Percentiles rank a stretch among this genome's conserved stretches.
These are phyloP conservation scores for Ensete ventricosum DNA, from an alignment of 176 grass and related monocot genomes.

Conservation along the genomic window DNA sequence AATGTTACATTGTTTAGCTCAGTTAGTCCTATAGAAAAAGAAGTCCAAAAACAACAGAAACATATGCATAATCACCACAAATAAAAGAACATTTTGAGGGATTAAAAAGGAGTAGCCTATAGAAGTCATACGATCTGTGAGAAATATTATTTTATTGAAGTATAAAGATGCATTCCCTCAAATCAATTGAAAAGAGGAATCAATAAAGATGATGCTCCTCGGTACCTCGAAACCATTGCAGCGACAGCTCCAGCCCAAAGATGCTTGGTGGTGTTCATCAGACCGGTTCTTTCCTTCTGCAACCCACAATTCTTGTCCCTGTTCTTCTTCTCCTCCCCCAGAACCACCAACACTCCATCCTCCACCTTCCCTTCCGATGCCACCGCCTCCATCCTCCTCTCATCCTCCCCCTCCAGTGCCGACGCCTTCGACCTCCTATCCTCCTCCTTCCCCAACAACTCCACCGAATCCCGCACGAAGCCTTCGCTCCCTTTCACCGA, in stretches of 20 bases:
- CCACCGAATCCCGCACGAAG: constrained; percentile 45
- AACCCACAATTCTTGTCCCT: constrained; percentile 23
- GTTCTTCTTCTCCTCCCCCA: constrained; percentile 17
- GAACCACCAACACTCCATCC: neutral
- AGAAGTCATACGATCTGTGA: no score
- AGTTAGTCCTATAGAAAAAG: no score
- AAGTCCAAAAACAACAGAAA: no score
- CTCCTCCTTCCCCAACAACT: constrained; percentile 35
- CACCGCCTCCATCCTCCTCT: constrained; percentile 1
- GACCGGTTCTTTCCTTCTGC: constrained; percentile 34
- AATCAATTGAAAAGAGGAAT: neutral
- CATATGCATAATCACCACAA: no score
- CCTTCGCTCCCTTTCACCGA: constrained; percentile 56
- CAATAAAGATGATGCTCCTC: neutral
- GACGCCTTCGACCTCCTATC: constrained; percentile 32
- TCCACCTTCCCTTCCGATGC: constrained; percentile 12
- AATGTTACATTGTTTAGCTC: no score
- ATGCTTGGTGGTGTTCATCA: constrained; percentile 81
- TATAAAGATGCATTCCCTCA: neutral
- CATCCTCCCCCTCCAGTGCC: constrained; percentile 29
- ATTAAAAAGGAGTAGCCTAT: no score
- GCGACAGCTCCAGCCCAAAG: constrained; percentile 86
- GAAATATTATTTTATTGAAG: no score
- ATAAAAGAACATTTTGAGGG: no score
- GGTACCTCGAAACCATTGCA: constrained; percentile 92